phyloP scores from a whole-genome alignment of 2,329 filamentous ascomycete genomes.

The Fusarium xylarioides region DNA sequence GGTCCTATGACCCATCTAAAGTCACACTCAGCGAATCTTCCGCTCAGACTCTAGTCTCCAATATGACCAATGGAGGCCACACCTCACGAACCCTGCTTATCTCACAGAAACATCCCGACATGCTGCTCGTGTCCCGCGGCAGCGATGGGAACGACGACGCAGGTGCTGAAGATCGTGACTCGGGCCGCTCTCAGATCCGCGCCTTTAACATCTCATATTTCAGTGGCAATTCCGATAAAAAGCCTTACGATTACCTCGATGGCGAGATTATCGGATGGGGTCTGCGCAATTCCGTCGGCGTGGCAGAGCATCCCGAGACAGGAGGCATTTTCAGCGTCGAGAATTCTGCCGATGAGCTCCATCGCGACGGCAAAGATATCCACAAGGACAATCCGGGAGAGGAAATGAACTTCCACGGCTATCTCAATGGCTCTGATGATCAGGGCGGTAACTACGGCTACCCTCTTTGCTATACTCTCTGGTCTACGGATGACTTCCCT shows the following conservation, averaged over 20 bases:
- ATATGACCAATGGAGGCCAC: slow-evolving; percentile 71
- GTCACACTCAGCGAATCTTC: slow-evolving; percentile 55
- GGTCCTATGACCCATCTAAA: slow-evolving; percentile 67
- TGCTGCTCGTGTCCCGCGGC: slow-evolving; percentile 73
- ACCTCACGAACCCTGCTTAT: slow-evolving; percentile 73
- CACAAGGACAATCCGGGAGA: slow-evolving; percentile 77
- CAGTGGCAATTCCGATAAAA: slow-evolving; percentile 21
- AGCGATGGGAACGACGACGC: slow-evolving; percentile 71
- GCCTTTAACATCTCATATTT: slow-evolving; percentile 57
- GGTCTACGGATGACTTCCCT: slow-evolving; percentile 61
- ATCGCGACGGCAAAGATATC: slow-evolving; percentile 65
- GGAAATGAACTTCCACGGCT: slow-evolving; percentile 77
- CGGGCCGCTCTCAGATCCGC: slow-evolving; percentile 73
- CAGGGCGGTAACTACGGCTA: slow-evolving; percentile 73
- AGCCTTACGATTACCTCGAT: slow-evolving; percentile 57
- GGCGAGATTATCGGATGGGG: slow-evolving; percentile 71
- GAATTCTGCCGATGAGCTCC: slow-evolving; percentile 74
- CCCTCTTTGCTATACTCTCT: slow-evolving; percentile 73
- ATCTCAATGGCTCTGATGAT: slow-evolving; percentile 52
- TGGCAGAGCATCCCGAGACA: slow-evolving; percentile 66
- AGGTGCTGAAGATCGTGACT: slow-evolving; percentile 58
- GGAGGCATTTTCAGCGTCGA: slow-evolving; percentile 72
- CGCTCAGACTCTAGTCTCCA: slow-evolving; percentile 62
- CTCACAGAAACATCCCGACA: slow-evolving; percentile 61
- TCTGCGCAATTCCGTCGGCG: slow-evolving; percentile 75